Percentiles rank a stretch among this genome's conserved stretches.
Evolutionary conservation across 148 eudicot species (phyloP).

Genomic region (Rhododendron kiyosumense): DNA sequence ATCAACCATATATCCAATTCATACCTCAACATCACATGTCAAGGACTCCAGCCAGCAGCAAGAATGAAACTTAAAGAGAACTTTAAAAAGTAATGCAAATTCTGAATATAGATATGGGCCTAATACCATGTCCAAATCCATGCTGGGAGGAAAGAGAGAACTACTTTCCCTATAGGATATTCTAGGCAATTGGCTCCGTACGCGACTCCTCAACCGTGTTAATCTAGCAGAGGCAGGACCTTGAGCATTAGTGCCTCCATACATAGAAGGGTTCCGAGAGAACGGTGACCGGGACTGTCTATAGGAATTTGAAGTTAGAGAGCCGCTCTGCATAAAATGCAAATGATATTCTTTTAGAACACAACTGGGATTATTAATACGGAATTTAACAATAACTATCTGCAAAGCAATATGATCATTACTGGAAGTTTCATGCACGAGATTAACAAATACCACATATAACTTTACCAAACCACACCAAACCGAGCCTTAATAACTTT

Average conservation of each 20-base stretch:
- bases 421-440: background rate
- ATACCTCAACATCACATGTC: background rate
- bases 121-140: constrained; percentile 86
- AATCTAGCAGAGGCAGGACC: constrained; percentile 34
- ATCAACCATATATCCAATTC: background rate
- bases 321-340: constrained; percentile 31
- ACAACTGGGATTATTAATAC: background rate
- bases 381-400: background rate
- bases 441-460: background rate
- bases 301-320: constrained; percentile 14
- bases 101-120: constrained; percentile 2
- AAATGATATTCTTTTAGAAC: constrained; percentile 1
- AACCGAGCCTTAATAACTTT: too few relatives aligned
- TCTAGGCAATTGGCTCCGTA: constrained; percentile 41
- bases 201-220: constrained; percentile 49
- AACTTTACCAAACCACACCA: background rate
- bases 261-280: constrained; percentile 32
- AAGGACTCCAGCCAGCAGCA: background rate
- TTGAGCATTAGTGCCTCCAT: constrained; percentile 42
- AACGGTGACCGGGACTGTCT: constrained; percentile 36
- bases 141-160: constrained; percentile 48
- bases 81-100: background rate
- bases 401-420: background rate
- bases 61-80: background rate
- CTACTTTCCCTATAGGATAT: constrained; percentile 27